phyloP scores from a whole-genome alignment of 2,329 filamentous ascomycete species.

The Trichoderma breve region DNA sequence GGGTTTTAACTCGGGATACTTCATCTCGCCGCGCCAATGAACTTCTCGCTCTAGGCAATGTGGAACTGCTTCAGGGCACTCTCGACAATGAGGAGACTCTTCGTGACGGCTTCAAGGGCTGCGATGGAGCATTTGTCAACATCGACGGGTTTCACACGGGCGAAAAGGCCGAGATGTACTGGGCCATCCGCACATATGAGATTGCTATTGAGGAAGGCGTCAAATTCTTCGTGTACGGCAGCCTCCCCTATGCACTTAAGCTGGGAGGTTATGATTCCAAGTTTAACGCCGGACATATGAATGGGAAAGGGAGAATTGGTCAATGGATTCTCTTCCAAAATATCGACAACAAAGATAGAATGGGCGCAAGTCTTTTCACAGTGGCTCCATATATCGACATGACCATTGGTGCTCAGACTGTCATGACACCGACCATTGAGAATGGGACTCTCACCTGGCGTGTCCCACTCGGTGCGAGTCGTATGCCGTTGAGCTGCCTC shows the following conservation, averaged over 20 bases:
- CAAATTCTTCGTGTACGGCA: background rate
- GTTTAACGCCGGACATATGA: background rate
- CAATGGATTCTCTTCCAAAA: constrained; percentile 2
- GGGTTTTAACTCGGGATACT: background rate
- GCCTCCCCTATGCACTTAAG: background rate
- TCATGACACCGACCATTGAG: background rate
- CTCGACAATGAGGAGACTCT: background rate
- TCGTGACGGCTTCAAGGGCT: background rate
- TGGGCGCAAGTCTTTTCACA: background rate
- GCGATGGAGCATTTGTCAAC: background rate
- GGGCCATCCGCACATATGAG: constrained; percentile 3
- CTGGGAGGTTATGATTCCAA: background rate
- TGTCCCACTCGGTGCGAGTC: background rate
- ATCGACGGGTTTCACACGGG: background rate
- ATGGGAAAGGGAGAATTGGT: background rate
- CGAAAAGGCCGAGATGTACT: background rate
- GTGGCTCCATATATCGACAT: background rate
- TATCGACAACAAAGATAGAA: background rate
- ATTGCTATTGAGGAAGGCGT: constrained; percentile 3
- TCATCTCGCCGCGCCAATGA: background rate
- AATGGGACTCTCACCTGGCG: background rate
- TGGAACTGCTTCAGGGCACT: background rate
- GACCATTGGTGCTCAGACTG: background rate
- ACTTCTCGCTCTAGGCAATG: background rate
- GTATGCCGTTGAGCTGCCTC: background rate